A percentile compares a stretch with the other conserved stretches of the same genome.
Conservation (phyloP, 75 land plant species). For the Picea glauca region DNA sequence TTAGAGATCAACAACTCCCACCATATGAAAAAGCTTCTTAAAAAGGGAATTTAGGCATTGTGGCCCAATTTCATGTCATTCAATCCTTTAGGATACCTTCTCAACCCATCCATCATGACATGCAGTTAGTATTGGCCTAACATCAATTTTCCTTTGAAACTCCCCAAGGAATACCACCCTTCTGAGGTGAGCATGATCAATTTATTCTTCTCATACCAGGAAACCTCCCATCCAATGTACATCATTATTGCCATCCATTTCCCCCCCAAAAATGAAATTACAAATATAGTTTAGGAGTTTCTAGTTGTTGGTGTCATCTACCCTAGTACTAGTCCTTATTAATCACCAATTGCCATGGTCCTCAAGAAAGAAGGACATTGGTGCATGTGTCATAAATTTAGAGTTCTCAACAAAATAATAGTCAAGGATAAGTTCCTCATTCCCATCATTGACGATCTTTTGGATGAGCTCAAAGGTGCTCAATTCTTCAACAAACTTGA, state of each 20-base stretch:
- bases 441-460: slow-evolving; percentile 11
- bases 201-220: not conserved
- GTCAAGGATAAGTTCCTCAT: slow-evolving; percentile 2
- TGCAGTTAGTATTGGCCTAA: not conserved
- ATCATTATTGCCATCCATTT: not conserved
- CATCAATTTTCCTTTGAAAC: too few relatives aligned
- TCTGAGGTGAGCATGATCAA: not conserved
- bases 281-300: slow-evolving; percentile 4
- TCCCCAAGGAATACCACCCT: not conserved
- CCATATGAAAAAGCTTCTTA: not conserved
- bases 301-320: not conserved
- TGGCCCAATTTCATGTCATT: not conserved
- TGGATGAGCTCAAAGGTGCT: not conserved
- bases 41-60: not conserved
- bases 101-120: not conserved
- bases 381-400: not conserved
- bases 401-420: not conserved
- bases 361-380: slow-evolving; percentile 9
- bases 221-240: not conserved
- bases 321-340: not conserved
- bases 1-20: not conserved
- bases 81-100: not conserved
- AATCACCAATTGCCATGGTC: not conserved
- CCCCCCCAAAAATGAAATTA: not conserved
- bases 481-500: slow-evolving; percentile 8